These are phyloP conservation scores for Zostera marina DNA, from an alignment of 116 monocot species.

Conservation along the genomic window DNA sequence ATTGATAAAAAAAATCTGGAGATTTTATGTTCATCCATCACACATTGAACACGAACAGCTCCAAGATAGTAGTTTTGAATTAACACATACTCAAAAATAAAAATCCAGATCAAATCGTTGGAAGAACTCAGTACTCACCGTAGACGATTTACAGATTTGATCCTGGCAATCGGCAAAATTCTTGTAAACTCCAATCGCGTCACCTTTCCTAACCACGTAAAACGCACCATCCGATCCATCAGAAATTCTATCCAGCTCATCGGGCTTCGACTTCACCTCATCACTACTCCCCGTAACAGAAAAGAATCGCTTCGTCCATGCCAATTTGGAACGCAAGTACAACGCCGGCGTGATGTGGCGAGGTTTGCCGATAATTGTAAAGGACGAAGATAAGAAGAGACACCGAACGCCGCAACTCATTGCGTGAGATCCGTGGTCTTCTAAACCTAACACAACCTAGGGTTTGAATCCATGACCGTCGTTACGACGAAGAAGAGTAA, in stretches of 20 bases:
- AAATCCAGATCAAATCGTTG: background rate
- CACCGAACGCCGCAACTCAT: too few species aligned
- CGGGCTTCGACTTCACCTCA: background rate
- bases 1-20: background rate
- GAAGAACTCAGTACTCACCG: constrained; percentile 11
- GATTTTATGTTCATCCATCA: background rate
- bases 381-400: background rate
- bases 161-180: constrained; percentile 69
- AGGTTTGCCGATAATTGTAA: background rate
- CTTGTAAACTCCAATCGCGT: constrained; percentile 56
- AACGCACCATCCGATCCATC: constrained; percentile 30
- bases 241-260: background rate
- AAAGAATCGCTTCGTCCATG: background rate
- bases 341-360: background rate
- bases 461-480: too few species aligned
- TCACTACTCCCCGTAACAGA: background rate
- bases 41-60: background rate
- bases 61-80: background rate
- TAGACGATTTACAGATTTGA: constrained; percentile 60
- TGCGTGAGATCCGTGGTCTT: too few species aligned
- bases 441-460: too few species aligned
- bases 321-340: background rate
- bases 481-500: too few species aligned
- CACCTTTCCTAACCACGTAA: constrained; percentile 84
- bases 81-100: background rate